A percentile compares a stretch with the other conserved stretches of the same genome.
phyloP scores from a whole-genome alignment of 2,329 filamentous ascomycete species.

The Pseudophaeomoniella oleicola region DNA sequence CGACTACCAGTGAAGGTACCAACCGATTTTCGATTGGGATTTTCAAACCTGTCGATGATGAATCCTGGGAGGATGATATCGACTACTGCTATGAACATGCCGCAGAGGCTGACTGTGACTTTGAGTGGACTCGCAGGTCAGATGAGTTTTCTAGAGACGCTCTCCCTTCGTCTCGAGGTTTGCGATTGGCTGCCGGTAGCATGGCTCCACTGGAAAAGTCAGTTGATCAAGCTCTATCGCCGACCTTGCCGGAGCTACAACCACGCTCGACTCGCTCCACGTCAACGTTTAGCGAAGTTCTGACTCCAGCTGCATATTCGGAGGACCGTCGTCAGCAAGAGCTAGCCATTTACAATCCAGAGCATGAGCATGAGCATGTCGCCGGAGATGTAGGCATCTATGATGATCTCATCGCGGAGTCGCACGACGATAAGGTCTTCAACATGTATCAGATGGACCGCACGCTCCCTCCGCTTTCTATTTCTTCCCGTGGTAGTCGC shows the following conservation, averaged over 20 bases:
- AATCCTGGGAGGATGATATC: slow-evolving; percentile 45
- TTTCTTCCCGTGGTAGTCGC: slow-evolving; percentile 30
- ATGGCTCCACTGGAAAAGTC: slow-evolving; percentile 6
- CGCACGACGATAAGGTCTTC: slow-evolving; percentile 31
- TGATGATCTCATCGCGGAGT: slow-evolving; percentile 26
- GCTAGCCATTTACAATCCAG: neutral
- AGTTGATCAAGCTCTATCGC: neutral
- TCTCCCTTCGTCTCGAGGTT: slow-evolving; percentile 17
- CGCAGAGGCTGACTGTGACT: slow-evolving; percentile 45
- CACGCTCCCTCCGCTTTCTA: slow-evolving; percentile 24
- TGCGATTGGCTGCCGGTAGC: slow-evolving; percentile 8
- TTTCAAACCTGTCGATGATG: neutral
- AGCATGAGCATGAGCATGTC: neutral
- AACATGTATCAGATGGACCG: slow-evolving; percentile 27
- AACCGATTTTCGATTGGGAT: slow-evolving; percentile 1
- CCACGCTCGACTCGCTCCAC: slow-evolving; percentile 17
- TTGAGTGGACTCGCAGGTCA: slow-evolving; percentile 36
- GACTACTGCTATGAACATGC: slow-evolving; percentile 49
- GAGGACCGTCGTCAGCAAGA: neutral
- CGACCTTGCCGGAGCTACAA: slow-evolving; percentile 12
- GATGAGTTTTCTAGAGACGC: slow-evolving; percentile 3
- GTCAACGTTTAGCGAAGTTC: slow-evolving; percentile 18
- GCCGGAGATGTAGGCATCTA: slow-evolving; percentile 10
- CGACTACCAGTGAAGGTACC: neutral
- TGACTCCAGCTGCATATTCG: slow-evolving; percentile 16